phyloP scores from a whole-genome alignment of 495 filamentous ascomycete species.

The Tuber magnatum region DNA sequence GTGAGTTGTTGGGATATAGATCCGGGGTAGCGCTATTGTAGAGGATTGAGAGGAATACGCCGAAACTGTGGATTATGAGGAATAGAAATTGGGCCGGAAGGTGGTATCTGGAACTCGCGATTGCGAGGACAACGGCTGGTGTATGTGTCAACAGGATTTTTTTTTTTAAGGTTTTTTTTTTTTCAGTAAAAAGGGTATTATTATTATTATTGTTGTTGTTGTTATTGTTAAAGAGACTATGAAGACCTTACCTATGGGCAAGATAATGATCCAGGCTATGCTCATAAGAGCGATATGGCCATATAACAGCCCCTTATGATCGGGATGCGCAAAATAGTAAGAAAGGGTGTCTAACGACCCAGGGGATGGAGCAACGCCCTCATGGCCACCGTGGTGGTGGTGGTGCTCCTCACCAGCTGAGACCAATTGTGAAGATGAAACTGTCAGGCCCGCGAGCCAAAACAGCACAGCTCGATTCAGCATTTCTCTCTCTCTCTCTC shows the following conservation, averaged over 20 bases:
- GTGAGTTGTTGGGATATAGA: constrained; percentile 79
- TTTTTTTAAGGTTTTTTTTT: neutral
- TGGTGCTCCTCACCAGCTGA: constrained; percentile 5
- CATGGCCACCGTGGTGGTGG: constrained; percentile 32
- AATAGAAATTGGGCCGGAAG: constrained; percentile 71
- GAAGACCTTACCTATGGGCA: constrained; percentile 64
- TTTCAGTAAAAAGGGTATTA: neutral
- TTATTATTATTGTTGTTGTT: neutral
- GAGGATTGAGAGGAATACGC: constrained; percentile 62
- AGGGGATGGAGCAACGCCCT: constrained; percentile 7
- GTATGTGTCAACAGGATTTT: constrained; percentile 65
- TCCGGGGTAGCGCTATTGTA: constrained; percentile 82
- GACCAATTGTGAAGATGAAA: neutral
- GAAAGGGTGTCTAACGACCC: constrained; percentile 41
- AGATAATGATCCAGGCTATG: constrained; percentile 70
- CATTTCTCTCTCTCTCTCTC: too few species aligned
- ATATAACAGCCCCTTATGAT: constrained; percentile 60
- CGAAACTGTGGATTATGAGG: constrained; percentile 61
- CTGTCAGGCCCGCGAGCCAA: neutral
- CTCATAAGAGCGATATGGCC: constrained; percentile 76
- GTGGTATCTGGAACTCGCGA: constrained; percentile 68
- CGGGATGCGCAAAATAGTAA: constrained; percentile 71
- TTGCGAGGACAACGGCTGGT: constrained; percentile 73
- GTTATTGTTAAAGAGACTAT: neutral
- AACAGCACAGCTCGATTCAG: neutral